Evolutionary conservation across 2,329 filamentous ascomycete genomes (phyloP), one percentile per base, ranked within the genome.

Genomic region (Cytospora chrysosperma): DNA sequence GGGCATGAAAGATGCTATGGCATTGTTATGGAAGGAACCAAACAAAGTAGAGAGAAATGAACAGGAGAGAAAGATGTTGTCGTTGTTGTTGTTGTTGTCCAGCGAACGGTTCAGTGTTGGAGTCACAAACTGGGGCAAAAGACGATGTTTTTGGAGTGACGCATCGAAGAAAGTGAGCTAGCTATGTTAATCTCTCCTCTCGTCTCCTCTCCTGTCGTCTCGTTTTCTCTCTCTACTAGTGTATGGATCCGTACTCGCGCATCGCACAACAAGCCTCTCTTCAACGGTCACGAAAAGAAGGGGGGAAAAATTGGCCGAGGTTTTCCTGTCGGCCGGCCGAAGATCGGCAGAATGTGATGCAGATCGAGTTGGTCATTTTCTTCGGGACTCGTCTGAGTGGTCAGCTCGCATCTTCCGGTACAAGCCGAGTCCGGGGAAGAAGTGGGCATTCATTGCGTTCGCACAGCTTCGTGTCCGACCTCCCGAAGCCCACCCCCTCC

Each of bases 321-420:
- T 61, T 55, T 55, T 55, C 37, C 59, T 55, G 27, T 12, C 40
- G 50, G 58, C 34, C 40, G 50, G 58, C 34, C 58, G 37, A 27
- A 24, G 21, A 47, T 47, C 43, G 43, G 43, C 43, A 47, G 13
- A 12, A 5, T 21, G 6, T 47, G 27, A 19, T 21, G 59, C 59
- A 52, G 37, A 49, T 61, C 40, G 15, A 55, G 43, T 49, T 61
- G 59, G 59, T 61, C 59, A 61, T 61, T 61, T 43, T 28, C 10
- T 61, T 61, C 40, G 27, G n/a, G 28, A 0, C 51, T 55, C 37
- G 51, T 37, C 51, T 61, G 51, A 61, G 51, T 61, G 59, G 59
- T 32, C 51, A 50, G 26, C 53, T 61, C 37, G 21, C 37, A 49
- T 12, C 13, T 49, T 49, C 59, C 59, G 59, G 47, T 32, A 50